Percentiles rank a stretch among this genome's conserved stretches.
These are phyloP conservation scores for Triticum timopheevii DNA, from an alignment of 176 grass and related monocot genomes.

Conservation along the genomic window DNA sequence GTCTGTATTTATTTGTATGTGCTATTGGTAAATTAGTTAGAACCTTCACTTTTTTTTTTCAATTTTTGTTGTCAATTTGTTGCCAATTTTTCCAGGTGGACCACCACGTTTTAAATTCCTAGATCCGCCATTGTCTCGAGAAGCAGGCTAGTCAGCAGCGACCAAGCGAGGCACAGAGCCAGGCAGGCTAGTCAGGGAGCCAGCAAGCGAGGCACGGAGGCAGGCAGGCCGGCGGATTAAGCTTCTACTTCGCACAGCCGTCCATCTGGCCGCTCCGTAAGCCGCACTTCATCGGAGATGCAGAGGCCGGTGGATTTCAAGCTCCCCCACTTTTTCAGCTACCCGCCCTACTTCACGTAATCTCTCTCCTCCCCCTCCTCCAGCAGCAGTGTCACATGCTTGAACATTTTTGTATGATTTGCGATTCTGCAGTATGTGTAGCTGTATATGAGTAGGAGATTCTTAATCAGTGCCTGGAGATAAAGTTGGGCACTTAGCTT, in stretches of 20 bases:
- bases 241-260: too few relatives aligned
- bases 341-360: conserved; percentile 96
- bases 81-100: too few relatives aligned
- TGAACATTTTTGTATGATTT: background rate
- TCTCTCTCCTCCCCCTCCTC: conserved; percentile 7
- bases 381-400: background rate
- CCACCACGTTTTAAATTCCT: too few relatives aligned
- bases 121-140: background rate
- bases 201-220: too few relatives aligned
- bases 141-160: background rate
- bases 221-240: too few relatives aligned
- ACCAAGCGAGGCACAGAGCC: background rate
- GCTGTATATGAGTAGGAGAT: background rate
- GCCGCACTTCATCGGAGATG: conserved; percentile 34
- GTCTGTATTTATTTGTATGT: too few relatives aligned
- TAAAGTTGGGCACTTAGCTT: background rate
- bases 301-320: conserved; percentile 61
- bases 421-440: background rate
- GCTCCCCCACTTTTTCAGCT: conserved; percentile 82
- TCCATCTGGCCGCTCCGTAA: background rate
- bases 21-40: too few relatives aligned
- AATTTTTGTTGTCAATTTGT: too few relatives aligned
- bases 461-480: background rate
- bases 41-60: too few relatives aligned
- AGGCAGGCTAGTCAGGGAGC: too few relatives aligned